Conservation (phyloP, 148 eudicot genomes). For the Mesembryanthemum crystallinum region DNA sequence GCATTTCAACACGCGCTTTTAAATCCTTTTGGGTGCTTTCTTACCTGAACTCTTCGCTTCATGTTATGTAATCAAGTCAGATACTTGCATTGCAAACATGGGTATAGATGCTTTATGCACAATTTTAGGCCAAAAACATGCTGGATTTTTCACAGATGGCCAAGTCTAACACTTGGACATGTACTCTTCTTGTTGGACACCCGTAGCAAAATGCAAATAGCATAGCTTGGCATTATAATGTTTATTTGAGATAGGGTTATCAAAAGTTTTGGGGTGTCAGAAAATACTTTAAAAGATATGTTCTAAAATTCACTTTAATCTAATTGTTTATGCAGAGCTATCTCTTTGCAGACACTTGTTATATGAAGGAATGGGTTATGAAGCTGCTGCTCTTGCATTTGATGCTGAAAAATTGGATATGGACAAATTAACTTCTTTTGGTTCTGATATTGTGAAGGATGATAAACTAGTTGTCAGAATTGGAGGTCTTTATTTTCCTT, state of each 20-base stretch:
- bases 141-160: background rate
- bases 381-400: conserved; percentile 46
- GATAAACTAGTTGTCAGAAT: conserved; percentile 45
- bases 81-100: background rate
- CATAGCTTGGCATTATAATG: background rate
- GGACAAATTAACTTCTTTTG: conserved; percentile 33
- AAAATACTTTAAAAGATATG: background rate
- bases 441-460: conserved; percentile 29
- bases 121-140: background rate
- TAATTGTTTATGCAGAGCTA: conserved; percentile 31
- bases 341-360: conserved; percentile 45
- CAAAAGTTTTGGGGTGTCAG: background rate
- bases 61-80: background rate
- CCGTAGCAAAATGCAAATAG: background rate
- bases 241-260: background rate
- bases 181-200: background rate
- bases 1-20: background rate
- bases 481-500: conserved; percentile 48
- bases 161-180: background rate
- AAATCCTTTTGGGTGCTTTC: background rate
- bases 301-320: background rate
- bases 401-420: conserved; percentile 36
- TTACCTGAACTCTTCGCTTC: background rate
- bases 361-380: conserved; percentile 49
- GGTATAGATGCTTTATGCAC: background rate